Evolutionary conservation across 176 grass and related monocot genomes (phyloP), one percentile per base, ranked within the genome.

Genomic region (Melocanna baccifera): DNA sequence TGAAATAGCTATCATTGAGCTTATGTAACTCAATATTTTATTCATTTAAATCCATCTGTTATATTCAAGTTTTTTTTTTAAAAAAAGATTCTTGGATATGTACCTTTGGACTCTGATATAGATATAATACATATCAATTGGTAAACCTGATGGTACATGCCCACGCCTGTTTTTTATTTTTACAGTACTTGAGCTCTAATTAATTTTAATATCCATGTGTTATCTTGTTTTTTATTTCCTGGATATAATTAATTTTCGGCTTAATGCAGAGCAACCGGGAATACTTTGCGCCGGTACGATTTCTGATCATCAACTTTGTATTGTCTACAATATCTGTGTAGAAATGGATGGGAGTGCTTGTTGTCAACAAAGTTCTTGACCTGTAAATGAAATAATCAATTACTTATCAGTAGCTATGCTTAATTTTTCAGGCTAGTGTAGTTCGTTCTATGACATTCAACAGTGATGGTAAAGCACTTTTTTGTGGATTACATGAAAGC

Each of bases 401-500:
- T 84, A 67, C 61, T 88, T 76, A 92, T 46, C 11, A 23, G 30
- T n/a, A 83, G 12, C 42, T 64, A 16, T 73, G 7, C 70, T 76
- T 69, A 76, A 73, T 91, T 90, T 87, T 88, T 81, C 83, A 98
- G 96, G 90, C 73, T 48, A 91, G 74, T 89, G 89, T 89, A 84
- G 91, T 98, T 39, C 87, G 87, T 66, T 92, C 91, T 36, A 90
- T 98, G 96, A 92, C 81, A 62, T 98, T 98, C 67, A 93, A 98
- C 86, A 88, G 73, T 83, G 93, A 98, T 67, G 96, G 91, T 78
- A 95, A 83, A 90, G 72, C 91, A 55, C 86, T 98, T 48, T 88
- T 95, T 89, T 98, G 93, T 86, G 96, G 96, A 75, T 89, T 98
- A 65, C 93, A 98, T 87, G 96, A 93, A 90, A 98, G 77, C 65